phyloP scores from a whole-genome alignment of 345 rosid genomes.

The Eucalyptus regnans region DNA sequence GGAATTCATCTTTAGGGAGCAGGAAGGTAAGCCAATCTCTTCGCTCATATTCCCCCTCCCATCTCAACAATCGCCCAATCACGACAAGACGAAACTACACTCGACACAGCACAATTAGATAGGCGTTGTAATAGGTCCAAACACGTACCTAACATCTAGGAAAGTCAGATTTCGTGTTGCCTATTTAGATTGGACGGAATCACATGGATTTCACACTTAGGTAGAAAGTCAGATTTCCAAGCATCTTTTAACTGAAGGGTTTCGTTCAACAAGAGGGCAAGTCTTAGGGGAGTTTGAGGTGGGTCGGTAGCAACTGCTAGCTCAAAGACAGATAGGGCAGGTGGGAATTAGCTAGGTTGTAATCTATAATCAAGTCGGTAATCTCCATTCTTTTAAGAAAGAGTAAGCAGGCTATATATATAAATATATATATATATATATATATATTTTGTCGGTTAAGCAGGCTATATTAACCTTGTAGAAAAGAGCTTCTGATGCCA shows the following conservation, averaged over 20 bases:
- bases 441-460: not conserved
- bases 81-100: not conserved
- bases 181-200: not conserved
- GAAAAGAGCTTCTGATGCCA: not conserved
- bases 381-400: not conserved
- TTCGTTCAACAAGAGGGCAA: not conserved
- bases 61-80: not conserved
- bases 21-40: not conserved
- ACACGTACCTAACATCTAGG: not conserved
- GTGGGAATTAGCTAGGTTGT: not conserved
- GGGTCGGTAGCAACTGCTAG: not conserved
- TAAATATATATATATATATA: too few species aligned
- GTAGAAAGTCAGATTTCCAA: not conserved
- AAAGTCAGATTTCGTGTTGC: not conserved
- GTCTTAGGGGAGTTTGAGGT: not conserved
- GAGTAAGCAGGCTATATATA: not conserved
- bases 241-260: not conserved
- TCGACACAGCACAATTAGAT: rapidly evolving
- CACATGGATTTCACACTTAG: not conserved
- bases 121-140: not conserved
- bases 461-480: not conserved
- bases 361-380: not conserved
- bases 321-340: not conserved
- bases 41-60: not conserved
- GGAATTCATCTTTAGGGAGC: not conserved